Base-by-base conservation (phyloP, 129 eudicot genomes). In the Pseudognaphalium luteoalbum region DNA sequence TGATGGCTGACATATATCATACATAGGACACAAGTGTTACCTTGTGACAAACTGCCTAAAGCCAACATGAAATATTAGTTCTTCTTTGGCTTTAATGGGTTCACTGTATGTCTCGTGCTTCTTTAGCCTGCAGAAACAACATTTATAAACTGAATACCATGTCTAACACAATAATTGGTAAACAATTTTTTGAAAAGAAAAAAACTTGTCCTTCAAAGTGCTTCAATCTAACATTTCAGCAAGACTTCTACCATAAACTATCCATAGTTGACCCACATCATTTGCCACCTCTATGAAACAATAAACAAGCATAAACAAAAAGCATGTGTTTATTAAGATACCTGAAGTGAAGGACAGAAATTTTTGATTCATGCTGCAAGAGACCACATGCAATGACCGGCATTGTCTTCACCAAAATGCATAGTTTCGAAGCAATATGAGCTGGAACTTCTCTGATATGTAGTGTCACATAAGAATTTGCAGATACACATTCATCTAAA, bases 301-400 rank as follows among this genome's bases (percentile, higher is more conserved):
- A 54, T 57, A 47, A 12, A 28, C 10, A 33, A 73, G 70, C 70
- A 60, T 17, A 51, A 5, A 21, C 37, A 60, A 16, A 61, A 50
- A 4, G 14, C 17, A 19, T 6, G 8, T 42, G 64, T 6, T 3
- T 35, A 30, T 39, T 16, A 35, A 70, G 20, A 70, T 80, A 93
- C 99, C 97, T 94, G 82, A 94, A 94, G 68, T 94, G 99, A 76
- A 94, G 96, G 32, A 94, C 97, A 54, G 98, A 94, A 44, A 94
- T 83, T 75, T 94, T 94, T 33, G 99, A 91, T 82, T 94, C 97
- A 29, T 94, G 99, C 72, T 89, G 99, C 75, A 91, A 76, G 61
- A 94, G 90, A 54, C 97, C 99, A 83, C 89, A 89, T 52, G 96
- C 83, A 64, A 87, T 81, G 29, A 91, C 83, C 4, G 98, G 99